Base-by-base conservation (phyloP, 495 filamentous ascomycete species). In the Lasiosphaeriaceae sp. region DNA sequence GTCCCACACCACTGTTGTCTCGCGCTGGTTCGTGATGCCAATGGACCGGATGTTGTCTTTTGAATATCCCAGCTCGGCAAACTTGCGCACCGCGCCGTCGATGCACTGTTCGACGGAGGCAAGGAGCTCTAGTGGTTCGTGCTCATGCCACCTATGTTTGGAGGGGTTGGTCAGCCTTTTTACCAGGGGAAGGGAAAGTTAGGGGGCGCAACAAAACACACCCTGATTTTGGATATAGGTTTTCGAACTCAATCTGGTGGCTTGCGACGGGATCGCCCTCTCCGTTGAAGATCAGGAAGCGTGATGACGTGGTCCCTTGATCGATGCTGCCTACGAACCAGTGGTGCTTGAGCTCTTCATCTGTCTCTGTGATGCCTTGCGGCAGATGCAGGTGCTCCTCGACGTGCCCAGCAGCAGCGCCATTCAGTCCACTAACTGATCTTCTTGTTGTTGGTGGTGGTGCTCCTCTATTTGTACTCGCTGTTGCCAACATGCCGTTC, bases 1-100 rank as follows among this genome's bases (percentile, higher is more conserved):
- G 68, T 97, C 91, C 93, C 93, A 97, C 20, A 92, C 88, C 9
- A 97, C 76, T 0, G 87, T 90, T 22, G 93, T 97, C 76, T 97
- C 93, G 66, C 93, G 85, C 77, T 97, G 93, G 74, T 90, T 96
- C 55, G 92, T 96, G 70, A 97, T 89, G 54, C 93, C 93, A 65
- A 97, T 83, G 29, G 90, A 84, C 65, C 90, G 89, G 64, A 97
- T 89, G 58, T 90, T 80, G 50, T 77, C 78, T 50, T 83, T 78
- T 20, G 80, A 80, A 73, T 92, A 80, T 44, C 93, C 93, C 43
- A 84, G 73, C 41, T 82, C 78, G 17, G 83, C 68, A 74, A 96
- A 96, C 23, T 83, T 72, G 62, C 83, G 81, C 65, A 88, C 86
- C 1, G 91, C 90, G 62, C 83, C 81, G 57, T 94, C 89, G 54